Evolutionary conservation across 2,329 filamentous ascomycete genomes (phyloP), one percentile per base, ranked within the genome.

Genomic region (Fusarium sp.): DNA sequence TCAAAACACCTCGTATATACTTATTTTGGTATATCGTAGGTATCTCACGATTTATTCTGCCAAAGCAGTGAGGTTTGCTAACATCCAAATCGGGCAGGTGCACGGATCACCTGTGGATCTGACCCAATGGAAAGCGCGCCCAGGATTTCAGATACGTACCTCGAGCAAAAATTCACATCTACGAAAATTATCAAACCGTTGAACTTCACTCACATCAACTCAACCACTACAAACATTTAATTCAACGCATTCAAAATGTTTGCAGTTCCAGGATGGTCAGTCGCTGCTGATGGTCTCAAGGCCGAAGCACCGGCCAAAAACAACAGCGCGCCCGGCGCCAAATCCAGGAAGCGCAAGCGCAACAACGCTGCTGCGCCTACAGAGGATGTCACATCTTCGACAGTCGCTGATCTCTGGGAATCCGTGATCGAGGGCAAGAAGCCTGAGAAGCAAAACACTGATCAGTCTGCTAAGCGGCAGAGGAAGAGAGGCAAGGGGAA

Each of bases 261-360:
- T 78, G 90, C 94, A 11, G 94, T 98, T 28, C 92, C 92, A 74
- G 96, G 96, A 71, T 97, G 95, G 94, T 93, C 93, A 38, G 85
- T 97, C 34, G 88, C 92, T 56, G 86, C 90, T 64, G 87, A 89
- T 69, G 82, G 82, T 51, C 86, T 96, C 67, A 93, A 93, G 79
- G 80, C 88, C 28, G 93, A 97, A 79, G 85, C 82, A 63, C 61
- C 69, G 12, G 63, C 77, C 48, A 69, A 76, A 10, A 74, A 72
- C 45, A 72, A 72, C 30, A 76, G 75, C 23, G 70, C 74, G 21
- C 72, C 79, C 4, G 74, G 80, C 60, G 75, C 80, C 69, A 87
- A 84, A 72, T 82, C 83, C 68, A 89, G 85, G 75, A 88, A 89
- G 79, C 85, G 88, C 66, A 89, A 89, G 81, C 82, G 72, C 56